Conservation (phyloP, 2,329 filamentous ascomycete genomes). For the Fusarium austroafricanum region DNA sequence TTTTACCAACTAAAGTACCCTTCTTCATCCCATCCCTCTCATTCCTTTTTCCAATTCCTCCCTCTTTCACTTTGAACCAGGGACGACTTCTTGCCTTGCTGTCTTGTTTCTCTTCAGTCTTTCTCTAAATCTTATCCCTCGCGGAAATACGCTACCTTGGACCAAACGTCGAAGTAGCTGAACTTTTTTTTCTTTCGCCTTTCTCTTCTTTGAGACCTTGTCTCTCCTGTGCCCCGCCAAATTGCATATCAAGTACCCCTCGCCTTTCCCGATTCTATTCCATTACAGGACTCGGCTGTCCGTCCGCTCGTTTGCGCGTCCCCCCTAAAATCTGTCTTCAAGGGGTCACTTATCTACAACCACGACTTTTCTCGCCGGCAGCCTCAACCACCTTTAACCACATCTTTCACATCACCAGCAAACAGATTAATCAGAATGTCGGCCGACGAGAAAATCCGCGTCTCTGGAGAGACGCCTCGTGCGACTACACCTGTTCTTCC, state of each 20-base stretch:
- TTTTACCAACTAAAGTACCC: constrained; percentile 33
- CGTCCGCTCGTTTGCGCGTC: constrained; percentile 56
- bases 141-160: constrained; percentile 26
- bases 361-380: constrained; percentile 34
- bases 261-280: constrained; percentile 44
- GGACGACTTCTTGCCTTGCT: constrained; percentile 35
- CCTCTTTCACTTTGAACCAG: constrained; percentile 32
- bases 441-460: constrained; percentile 81
- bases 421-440: constrained; percentile 60
- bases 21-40: constrained; percentile 31
- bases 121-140: constrained; percentile 39
- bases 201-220: constrained; percentile 48
- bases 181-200: constrained; percentile 26
- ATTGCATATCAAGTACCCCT: constrained; percentile 52
- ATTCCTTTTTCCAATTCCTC: constrained; percentile 12
- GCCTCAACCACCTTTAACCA: constrained; percentile 23
- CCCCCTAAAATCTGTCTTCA: constrained; percentile 50
- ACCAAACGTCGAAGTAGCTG: constrained; percentile 15
- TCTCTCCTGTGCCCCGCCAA: constrained; percentile 47
- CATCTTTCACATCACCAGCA: constrained; percentile 47
- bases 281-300: constrained; percentile 51
- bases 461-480: constrained; percentile 80
- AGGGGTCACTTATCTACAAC: constrained; percentile 44
- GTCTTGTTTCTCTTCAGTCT: constrained; percentile 40
- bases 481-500: constrained; percentile 76